These are phyloP conservation scores for Candida insectorum DNA, from an alignment of 805 yeast genomes.

Conservation along the genomic window DNA sequence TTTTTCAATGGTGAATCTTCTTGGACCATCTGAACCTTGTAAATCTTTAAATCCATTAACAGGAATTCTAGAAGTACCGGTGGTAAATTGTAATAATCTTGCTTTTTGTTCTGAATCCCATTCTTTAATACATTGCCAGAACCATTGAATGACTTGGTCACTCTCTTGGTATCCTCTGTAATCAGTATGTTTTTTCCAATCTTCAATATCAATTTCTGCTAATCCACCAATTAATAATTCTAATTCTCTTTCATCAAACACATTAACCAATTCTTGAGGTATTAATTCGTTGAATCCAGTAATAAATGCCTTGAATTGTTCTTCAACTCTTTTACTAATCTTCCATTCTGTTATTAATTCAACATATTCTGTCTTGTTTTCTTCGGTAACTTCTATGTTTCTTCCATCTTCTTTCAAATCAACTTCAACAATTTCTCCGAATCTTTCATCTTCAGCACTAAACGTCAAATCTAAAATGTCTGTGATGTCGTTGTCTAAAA, in stretches of 20 bases:
- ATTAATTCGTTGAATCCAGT: conserved; percentile 96
- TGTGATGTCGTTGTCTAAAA: conserved; percentile 89
- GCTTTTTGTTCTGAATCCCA: conserved; percentile 98
- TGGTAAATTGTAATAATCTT: conserved; percentile 90
- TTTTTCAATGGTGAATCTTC: conserved; percentile 97
- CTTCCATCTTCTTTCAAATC: conserved; percentile 89
- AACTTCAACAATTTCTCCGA: conserved; percentile 86
- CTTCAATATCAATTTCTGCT: conserved; percentile 96
- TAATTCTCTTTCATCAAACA: conserved; percentile 95
- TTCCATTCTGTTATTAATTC: conserved; percentile 96
- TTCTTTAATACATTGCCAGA: conserved; percentile 89
- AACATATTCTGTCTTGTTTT: conserved; percentile 91
- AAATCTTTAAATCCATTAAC: conserved; percentile 98
- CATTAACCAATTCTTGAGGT: conserved; percentile 94
- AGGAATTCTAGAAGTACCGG: conserved; percentile 98
- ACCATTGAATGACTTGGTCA: conserved; percentile 97
- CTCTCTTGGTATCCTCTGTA: conserved; percentile 96
- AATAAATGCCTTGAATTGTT: conserved; percentile 93
- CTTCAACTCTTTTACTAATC: conserved; percentile 87
- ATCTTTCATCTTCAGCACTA: conserved; percentile 86
- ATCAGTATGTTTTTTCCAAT: conserved; percentile 99
- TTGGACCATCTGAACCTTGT: conserved; percentile 99
- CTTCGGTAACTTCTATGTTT: conserved; percentile 88
- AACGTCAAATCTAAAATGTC: conserved; percentile 80
- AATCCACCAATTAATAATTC: conserved; percentile 97